Evolutionary conservation across 1,284 basidiomycete species (phyloP), one percentile per base, ranked within the genome.

Genomic region (Leccinum pallidistipes): DNA sequence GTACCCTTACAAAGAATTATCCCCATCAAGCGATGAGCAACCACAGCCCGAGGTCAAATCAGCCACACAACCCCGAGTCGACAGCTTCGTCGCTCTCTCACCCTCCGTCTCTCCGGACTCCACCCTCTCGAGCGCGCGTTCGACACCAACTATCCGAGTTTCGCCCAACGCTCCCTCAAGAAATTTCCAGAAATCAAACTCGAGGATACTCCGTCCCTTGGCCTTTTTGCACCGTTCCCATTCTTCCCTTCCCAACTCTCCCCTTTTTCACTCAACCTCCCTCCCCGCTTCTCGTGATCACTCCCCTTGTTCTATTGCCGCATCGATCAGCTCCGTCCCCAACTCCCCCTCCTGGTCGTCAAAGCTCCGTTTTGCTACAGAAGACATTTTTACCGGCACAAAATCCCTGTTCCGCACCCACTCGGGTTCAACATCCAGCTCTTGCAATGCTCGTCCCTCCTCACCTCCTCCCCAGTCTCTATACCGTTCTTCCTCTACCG

Each of bases 1-100:
- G 4, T 86, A 89, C 63, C 87, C 87, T 14, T 79, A 76, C 62
- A 71, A 69, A 57, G 81, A 84, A 60, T 70, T 76, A 57, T 43
- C 61, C 38, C 60, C 57, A 45, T 21, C 12, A 1, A 7, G 29
- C 36, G 36, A 58, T 18, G 59, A 65, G 55, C 63, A 63, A 53
- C 56, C 55, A 29, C 65, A 61, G 32, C 16, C 51, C 0, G 59
- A 58, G 5, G 12, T 54, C 55, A 71, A 68, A 54, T 16, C 59
- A n/a, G 50, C 56, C 32, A 24, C 49, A 2, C 56, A 61, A 24
- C 27, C 55, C 3, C n/a, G 18, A 11, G 50, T 27, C 5, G 55
- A 65, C 40, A 49, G 2, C 10, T 31, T 49, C 21, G 47, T 69
- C 36, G 40, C 53, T 5, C 62, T 72, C 18, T 70, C 71, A 3